Evolutionary conservation across 2,329 filamentous ascomycete species (phyloP).

Genomic region (Ilyonectria robusta): DNA sequence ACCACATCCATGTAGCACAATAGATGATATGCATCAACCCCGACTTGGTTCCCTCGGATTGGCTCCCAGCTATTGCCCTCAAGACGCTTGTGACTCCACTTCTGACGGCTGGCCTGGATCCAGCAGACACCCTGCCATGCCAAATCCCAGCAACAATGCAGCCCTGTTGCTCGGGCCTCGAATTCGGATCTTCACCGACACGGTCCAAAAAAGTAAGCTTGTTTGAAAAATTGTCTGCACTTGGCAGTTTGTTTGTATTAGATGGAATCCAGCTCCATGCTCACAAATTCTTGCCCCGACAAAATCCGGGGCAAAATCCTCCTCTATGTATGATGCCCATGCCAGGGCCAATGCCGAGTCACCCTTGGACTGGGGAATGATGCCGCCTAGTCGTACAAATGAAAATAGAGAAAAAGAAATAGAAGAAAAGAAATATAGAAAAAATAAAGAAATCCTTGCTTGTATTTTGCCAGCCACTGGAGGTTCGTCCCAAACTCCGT

Average conservation of each 20-base stretch:
- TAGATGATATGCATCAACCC: slow-evolving; percentile 31
- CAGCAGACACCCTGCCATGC: slow-evolving; percentile 4
- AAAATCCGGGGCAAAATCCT: slow-evolving; percentile 25
- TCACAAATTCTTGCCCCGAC: slow-evolving; percentile 13
- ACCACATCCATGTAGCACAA: slow-evolving; percentile 19
- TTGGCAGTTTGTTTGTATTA: slow-evolving; percentile 45
- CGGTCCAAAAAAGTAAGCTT: slow-evolving; percentile 10
- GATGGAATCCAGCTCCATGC: slow-evolving; percentile 44
- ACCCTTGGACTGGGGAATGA: slow-evolving; percentile 11
- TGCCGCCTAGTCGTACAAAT: background rate
- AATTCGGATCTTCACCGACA: background rate
- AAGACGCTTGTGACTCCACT: slow-evolving; percentile 41
- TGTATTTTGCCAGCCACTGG: slow-evolving; percentile 27
- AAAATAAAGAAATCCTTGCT: slow-evolving; percentile 29
- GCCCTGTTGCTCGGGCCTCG: background rate
- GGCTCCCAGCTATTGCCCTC: slow-evolving; percentile 32
- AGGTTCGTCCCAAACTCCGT: slow-evolving; percentile 28
- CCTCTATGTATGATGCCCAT: slow-evolving; percentile 38
- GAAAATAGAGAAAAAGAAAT: slow-evolving; percentile 4
- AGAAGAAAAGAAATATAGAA: background rate
- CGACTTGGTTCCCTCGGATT: slow-evolving; percentile 37
- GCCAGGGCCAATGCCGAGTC: slow-evolving; percentile 26
- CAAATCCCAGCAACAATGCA: background rate
- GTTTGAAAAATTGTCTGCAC: slow-evolving; percentile 41
- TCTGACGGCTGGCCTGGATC: slow-evolving; percentile 16